Percentiles rank a stretch among this genome's conserved stretches.
Conservation (phyloP, 2,329 filamentous ascomycete species). For the Alternaria incomplexa region DNA sequence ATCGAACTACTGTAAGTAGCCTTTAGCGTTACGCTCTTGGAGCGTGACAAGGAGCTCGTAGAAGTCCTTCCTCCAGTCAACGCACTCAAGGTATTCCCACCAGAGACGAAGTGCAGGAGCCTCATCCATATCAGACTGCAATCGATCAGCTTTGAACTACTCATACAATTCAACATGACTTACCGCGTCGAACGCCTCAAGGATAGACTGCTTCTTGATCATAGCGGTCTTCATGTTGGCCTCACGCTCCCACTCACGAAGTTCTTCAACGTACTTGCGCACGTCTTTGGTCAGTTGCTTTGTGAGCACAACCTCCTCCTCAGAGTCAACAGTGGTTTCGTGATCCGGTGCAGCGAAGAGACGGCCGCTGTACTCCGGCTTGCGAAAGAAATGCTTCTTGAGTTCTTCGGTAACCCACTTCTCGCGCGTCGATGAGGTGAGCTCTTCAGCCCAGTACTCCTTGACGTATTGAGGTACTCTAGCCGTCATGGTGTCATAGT, state of each 20-base stretch:
- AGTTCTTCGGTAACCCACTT: conserved; percentile 52
- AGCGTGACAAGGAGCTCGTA: conserved; percentile 49
- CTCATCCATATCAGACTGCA: conserved; percentile 47
- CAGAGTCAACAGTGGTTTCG: conserved; percentile 18
- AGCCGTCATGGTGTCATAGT: conserved; percentile 49
- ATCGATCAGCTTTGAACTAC: not conserved
- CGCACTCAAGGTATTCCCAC: conserved; percentile 57
- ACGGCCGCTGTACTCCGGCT: conserved; percentile 49
- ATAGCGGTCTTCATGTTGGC: conserved; percentile 42
- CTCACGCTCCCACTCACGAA: conserved; percentile 51
- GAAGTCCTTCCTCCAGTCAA: conserved; percentile 50
- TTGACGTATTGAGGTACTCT: conserved; percentile 48
- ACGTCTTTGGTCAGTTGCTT: conserved; percentile 41
- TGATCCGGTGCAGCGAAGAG: conserved; percentile 22
- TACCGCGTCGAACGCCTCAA: conserved; percentile 49
- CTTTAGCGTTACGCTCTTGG: conserved; percentile 16
- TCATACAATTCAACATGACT: conserved; percentile 11
- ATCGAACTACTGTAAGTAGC: conserved; percentile 2
- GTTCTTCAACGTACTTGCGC: conserved; percentile 39
- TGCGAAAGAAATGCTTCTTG: conserved; percentile 52
- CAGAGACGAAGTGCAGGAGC: conserved; percentile 52
- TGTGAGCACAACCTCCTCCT: conserved; percentile 27
- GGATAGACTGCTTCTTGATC: conserved; percentile 47
- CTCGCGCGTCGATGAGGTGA: conserved; percentile 45
- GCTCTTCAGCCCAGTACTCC: conserved; percentile 48